These are phyloP conservation scores for Vararia minispora DNA, from an alignment of 768 basidiomycete genomes.

Conservation along the genomic window DNA sequence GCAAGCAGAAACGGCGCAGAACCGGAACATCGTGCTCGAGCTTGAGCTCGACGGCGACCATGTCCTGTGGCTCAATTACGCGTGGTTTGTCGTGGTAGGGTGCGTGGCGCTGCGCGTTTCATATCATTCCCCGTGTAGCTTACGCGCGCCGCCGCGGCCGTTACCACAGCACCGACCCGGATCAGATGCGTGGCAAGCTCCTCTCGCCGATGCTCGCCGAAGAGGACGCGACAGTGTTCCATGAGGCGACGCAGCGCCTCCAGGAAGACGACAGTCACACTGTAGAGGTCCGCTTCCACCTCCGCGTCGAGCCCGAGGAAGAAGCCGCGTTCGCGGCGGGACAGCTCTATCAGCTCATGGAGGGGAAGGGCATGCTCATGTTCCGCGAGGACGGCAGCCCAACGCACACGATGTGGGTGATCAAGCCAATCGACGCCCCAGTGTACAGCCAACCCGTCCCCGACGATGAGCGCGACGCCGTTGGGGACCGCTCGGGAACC, in stretches of 20 bases:
- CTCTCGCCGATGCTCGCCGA: slow-evolving; percentile 76
- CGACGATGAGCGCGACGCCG: slow-evolving; percentile 30
- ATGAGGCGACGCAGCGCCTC: slow-evolving; percentile 74
- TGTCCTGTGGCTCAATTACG: slow-evolving; percentile 92
- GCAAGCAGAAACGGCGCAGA: slow-evolving; percentile 91
- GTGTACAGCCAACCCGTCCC: slow-evolving; percentile 60
- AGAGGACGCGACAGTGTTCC: slow-evolving; percentile 73
- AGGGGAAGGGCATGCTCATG: slow-evolving; percentile 98
- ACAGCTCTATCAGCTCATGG: slow-evolving; percentile 73
- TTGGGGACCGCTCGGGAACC: too few relatives aligned
- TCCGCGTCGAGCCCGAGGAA: slow-evolving; percentile 59
- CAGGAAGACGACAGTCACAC: slow-evolving; percentile 91
- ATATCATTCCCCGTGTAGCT: slow-evolving; percentile 1
- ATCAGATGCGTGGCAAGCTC: slow-evolving; percentile 63
- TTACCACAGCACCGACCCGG: slow-evolving; percentile 62
- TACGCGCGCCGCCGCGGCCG: slow-evolving; percentile 7
- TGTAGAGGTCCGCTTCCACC: slow-evolving; percentile 81
- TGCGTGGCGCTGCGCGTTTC: slow-evolving; percentile 27
- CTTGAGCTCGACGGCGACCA: slow-evolving; percentile 89
- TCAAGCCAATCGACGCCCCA: slow-evolving; percentile 69
- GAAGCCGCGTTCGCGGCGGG: slow-evolving; percentile 38
- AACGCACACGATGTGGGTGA: slow-evolving; percentile 98
- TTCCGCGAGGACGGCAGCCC: slow-evolving; percentile 75
- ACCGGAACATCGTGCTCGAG: slow-evolving; percentile 93
- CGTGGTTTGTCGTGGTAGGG: slow-evolving; percentile 90